Evolutionary conservation across 768 basidiomycete genomes (phyloP).

Genomic region (Termitomyces sp.): DNA sequence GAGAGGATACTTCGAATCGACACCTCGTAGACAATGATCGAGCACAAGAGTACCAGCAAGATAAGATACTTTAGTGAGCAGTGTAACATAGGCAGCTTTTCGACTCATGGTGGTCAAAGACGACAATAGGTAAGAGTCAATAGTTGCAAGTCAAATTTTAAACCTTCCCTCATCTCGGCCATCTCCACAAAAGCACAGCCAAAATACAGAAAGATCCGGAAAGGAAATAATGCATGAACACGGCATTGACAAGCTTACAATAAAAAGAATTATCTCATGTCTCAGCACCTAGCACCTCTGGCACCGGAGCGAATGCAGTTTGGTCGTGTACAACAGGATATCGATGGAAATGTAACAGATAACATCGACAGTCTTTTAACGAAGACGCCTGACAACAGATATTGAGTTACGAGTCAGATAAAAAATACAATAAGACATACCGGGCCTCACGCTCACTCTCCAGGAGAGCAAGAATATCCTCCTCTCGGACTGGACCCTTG

Average conservation of each 20-base stretch:
- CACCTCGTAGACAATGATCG: conserved; percentile 44
- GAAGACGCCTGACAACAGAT: conserved; percentile 26
- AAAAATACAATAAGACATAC: conserved; percentile 44
- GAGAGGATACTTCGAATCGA: conserved; percentile 65
- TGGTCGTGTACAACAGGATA: conserved; percentile 9
- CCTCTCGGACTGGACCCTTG: conserved; percentile 93
- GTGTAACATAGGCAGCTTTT: conserved; percentile 64
- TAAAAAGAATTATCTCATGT: not conserved
- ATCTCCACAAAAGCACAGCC: conserved; percentile 7
- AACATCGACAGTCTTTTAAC: conserved; percentile 20
- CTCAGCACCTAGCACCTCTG: conserved; percentile 2
- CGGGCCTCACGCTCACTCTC: conserved; percentile 99
- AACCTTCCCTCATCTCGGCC: conserved; percentile 11
- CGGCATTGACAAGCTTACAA: not conserved
- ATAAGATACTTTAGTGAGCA: conserved; percentile 72
- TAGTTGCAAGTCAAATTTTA: not conserved
- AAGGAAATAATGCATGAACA: not conserved
- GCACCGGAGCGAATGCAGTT: conserved; percentile 4
- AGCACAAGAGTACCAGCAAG: conserved; percentile 60
- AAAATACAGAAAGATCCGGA: not conserved
- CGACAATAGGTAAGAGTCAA: not conserved
- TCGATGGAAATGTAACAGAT: conserved; percentile 6
- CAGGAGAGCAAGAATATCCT: conserved; percentile 94
- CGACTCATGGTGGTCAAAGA: conserved; percentile 21
- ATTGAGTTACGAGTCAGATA: not conserved